Percentiles rank a stretch among this genome's conserved stretches.
phyloP scores from a whole-genome alignment of 768 basidiomycete genomes.

The Boletus rubroflammeus region DNA sequence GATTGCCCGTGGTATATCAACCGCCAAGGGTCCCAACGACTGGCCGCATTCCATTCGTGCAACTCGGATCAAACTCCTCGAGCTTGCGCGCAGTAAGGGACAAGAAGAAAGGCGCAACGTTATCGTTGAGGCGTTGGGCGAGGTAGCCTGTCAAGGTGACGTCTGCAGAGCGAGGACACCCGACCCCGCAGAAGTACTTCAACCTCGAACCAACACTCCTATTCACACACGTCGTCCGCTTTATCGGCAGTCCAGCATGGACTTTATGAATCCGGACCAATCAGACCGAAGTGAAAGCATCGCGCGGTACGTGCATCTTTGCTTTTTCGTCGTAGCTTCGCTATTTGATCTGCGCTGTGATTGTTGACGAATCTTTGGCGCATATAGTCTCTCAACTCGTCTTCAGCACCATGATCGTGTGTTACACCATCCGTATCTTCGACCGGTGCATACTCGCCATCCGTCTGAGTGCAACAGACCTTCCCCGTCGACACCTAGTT shows the following conservation, averaged over 20 bases:
- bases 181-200: conserved; percentile 40
- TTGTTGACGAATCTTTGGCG: conserved; percentile 9
- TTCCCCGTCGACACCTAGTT: conserved; percentile 58
- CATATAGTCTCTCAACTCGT: conserved; percentile 57
- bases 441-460: conserved; percentile 29
- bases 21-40: conserved; percentile 70
- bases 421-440: conserved; percentile 61
- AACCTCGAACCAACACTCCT: conserved; percentile 48
- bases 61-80: conserved; percentile 78
- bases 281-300: conserved; percentile 48
- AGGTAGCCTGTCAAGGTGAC: conserved; percentile 8
- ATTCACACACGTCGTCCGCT: conserved; percentile 49
- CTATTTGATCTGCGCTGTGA: not conserved
- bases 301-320: conserved; percentile 49
- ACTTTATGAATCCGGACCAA: conserved; percentile 61
- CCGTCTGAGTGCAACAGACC: conserved; percentile 21
- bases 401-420: conserved; percentile 62
- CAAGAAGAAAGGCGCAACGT: conserved; percentile 47
- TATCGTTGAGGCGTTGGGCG: conserved; percentile 38
- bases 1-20: conserved; percentile 71
- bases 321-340: conserved; percentile 1
- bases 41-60: conserved; percentile 84
- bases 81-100: conserved; percentile 65
- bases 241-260: conserved; percentile 85
- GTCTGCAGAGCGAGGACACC: conserved; percentile 16